Conservation (phyloP, 2,329 filamentous ascomycete species). For the Pestalotiopsis sp. region DNA sequence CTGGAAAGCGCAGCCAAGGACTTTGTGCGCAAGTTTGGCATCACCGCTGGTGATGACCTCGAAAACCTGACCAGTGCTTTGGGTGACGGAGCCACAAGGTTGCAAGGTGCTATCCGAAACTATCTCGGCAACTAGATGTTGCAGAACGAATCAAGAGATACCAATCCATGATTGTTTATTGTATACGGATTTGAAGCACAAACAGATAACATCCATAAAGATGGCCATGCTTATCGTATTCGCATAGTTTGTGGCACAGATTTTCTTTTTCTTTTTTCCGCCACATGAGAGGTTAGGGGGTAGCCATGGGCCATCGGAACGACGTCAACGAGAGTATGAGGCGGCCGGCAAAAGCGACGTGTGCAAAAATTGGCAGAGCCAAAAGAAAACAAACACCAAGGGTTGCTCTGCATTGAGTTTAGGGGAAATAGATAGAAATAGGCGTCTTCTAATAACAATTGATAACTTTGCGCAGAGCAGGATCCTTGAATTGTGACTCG, state of each 20-base stretch:
- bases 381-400: neutral
- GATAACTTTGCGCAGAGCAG: neutral
- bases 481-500: too few species aligned
- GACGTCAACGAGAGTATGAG: slow-evolving; percentile 12
- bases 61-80: slow-evolving; percentile 85
- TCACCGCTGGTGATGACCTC: slow-evolving; percentile 93
- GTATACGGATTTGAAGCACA: neutral
- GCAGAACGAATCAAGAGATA: neutral
- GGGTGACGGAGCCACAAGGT: slow-evolving; percentile 80
- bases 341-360: slow-evolving; percentile 4
- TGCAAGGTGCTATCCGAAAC: slow-evolving; percentile 75
- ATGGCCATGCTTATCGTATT: neutral
- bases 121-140: slow-evolving; percentile 60
- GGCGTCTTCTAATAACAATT: slow-evolving; percentile 10
- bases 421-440: slow-evolving; percentile 1
- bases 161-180: neutral
- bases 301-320: neutral
- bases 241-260: neutral
- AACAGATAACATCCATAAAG: neutral
- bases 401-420: neutral
- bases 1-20: slow-evolving; percentile 93
- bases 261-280: neutral
- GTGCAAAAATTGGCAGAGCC: neutral
- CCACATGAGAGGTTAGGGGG: neutral
- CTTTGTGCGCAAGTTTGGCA: slow-evolving; percentile 91